phyloP scores from a whole-genome alignment of 768 basidiomycete genomes.

The Rhodotorula taiwanensis region DNA sequence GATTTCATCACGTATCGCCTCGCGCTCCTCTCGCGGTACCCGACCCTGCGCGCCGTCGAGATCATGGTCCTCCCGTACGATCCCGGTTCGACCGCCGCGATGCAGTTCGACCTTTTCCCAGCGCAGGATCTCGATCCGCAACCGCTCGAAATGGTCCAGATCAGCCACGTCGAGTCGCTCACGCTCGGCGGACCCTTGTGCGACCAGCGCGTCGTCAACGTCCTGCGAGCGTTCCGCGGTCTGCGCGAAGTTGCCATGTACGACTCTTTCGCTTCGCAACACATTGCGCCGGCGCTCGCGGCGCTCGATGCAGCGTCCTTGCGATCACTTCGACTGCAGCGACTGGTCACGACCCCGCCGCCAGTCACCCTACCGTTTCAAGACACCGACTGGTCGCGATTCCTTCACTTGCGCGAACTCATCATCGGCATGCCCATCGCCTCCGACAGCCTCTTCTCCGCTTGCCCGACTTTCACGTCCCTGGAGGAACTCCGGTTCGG shows the following conservation, averaged over 20 bases:
- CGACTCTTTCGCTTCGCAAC: slow-evolving; percentile 24
- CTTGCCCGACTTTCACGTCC: neutral
- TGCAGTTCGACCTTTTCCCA: slow-evolving; percentile 24
- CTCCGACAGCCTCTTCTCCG: slow-evolving; percentile 3
- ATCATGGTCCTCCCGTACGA: slow-evolving; percentile 23
- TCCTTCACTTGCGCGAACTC: slow-evolving; percentile 6
- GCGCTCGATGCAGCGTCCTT: neutral
- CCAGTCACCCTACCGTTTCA: slow-evolving; percentile 4
- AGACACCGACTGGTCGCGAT: neutral
- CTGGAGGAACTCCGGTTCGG: slow-evolving; percentile 2
- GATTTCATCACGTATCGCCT: slow-evolving; percentile 26
- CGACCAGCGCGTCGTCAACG: slow-evolving; percentile 14
- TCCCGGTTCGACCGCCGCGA: neutral
- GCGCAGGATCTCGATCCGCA: slow-evolving; percentile 3
- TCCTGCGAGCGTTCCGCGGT: slow-evolving; percentile 11
- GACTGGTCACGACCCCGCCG: slow-evolving; percentile 1
- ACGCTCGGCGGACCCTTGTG: slow-evolving; percentile 11
- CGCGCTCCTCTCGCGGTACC: neutral
- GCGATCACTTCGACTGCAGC: neutral
- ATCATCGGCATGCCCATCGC: slow-evolving; percentile 4
- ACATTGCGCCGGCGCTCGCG: slow-evolving; percentile 15
- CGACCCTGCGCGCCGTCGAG: neutral
- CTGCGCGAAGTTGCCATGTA: neutral
- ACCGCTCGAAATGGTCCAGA: slow-evolving; percentile 7
- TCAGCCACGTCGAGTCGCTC: slow-evolving; percentile 3